Base-by-base conservation (phyloP, 2,329 filamentous ascomycete species). In the Plenodomus lindquistii region DNA sequence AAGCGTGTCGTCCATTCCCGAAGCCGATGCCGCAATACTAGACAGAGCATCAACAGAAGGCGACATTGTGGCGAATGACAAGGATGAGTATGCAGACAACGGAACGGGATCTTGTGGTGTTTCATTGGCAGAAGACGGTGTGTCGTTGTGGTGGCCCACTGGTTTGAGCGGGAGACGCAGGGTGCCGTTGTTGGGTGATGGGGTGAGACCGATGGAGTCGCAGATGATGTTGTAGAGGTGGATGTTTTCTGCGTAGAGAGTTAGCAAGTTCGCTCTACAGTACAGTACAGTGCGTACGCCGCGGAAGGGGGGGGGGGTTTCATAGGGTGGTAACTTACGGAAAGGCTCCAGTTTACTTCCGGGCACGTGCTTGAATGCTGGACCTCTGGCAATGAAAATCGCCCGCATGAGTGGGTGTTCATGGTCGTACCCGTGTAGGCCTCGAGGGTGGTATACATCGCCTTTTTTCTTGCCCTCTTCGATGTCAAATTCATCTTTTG, bases 211-310 rank as follows among this genome's bases (percentile, higher is more conserved):
- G 20, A 97, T 74, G 0, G 89, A 92, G 73, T 97, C 92, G 69
- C 93, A 97, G 37, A 97, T 74, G 54, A 97, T 89, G 65, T 96
- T 96, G 75, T 97, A 97, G 8, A 97, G 88, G 64, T 97, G 89
- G 50, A 85, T 92, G 57, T 97, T 97, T 82, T 97, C 89, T 93
- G 60, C 6, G n/a, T 3, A 22, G 19, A 62, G 44, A 55, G 66
- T 73, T 67, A 73, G 22, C 55, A 18, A 17, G 17, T 11, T 9
- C 19, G 7, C 18, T 20, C 10, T 36, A 42, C 20, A 13, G 18
- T 16, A 9, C 15, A 6, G 17, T 34, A 27, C 22, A 17, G 22
- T 36, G 17, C 13, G 16, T 17, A 31, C n/a, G n/a, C n/a, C n/a
- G n/a, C n/a, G n/a, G n/a, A n/a, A n/a, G 13, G 10, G 11, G n/a